Evolutionary conservation across 2,329 filamentous ascomycete species (phyloP).

Genomic region (Trichoderma sp.): DNA sequence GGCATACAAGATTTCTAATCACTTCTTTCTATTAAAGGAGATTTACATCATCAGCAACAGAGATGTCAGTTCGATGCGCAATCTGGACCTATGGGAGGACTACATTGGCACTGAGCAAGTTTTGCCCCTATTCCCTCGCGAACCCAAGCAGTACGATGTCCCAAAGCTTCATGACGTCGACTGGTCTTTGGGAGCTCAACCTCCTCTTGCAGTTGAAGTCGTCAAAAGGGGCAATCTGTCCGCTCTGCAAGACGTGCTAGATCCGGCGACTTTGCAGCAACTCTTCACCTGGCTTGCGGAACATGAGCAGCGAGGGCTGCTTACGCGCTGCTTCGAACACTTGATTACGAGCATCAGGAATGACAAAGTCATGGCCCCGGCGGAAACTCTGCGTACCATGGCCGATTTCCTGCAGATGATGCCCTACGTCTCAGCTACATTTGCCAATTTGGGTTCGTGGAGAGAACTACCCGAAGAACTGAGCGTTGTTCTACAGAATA

Average conservation of each 20-base stretch:
- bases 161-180: constrained; percentile 29
- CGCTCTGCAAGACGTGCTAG: constrained; percentile 15
- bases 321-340: constrained; percentile 10
- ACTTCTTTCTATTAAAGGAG: constrained; percentile 29
- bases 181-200: neutral
- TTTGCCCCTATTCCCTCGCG: constrained; percentile 36
- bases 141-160: constrained; percentile 32
- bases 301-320: neutral
- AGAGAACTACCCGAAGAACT: neutral
- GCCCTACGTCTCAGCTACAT: neutral
- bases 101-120: constrained; percentile 38
- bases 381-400: constrained; percentile 1
- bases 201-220: constrained; percentile 10
- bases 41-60: constrained; percentile 43
- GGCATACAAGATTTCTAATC: neutral
- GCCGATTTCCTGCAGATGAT: neutral
- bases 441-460: constrained; percentile 6
- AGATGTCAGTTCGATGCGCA: constrained; percentile 35
- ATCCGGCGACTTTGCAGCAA: neutral
- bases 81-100: constrained; percentile 40
- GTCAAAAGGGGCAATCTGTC: neutral
- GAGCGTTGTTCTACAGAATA: constrained; percentile 5
- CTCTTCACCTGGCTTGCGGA: constrained; percentile 12
- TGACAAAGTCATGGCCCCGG: constrained; percentile 6
- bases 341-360: constrained; percentile 6